These are phyloP conservation scores for Syzygium grande DNA, from an alignment of 345 rosid genomes.

Conservation along the genomic window DNA sequence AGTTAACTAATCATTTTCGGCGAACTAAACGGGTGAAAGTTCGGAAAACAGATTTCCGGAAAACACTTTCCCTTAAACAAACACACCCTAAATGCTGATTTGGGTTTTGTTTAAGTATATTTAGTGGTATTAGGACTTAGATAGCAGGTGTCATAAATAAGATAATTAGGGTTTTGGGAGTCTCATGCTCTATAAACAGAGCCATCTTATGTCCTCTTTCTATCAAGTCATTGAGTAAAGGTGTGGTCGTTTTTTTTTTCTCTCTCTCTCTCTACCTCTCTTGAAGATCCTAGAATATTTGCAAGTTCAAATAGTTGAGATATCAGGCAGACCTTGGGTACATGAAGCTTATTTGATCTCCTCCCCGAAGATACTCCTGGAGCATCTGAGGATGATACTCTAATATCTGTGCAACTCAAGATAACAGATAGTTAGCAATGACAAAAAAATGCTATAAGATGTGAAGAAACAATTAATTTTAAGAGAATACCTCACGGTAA, in stretches of 20 bases:
- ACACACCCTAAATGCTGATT: not conserved
- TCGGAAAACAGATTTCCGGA: too few species aligned
- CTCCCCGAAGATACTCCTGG: conserved; percentile 88
- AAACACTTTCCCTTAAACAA: too few species aligned
- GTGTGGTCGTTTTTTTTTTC: not conserved
- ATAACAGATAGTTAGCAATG: not conserved
- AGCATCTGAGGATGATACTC: conserved; percentile 99
- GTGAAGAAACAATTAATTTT: not conserved
- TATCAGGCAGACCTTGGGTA: conserved; percentile 66
- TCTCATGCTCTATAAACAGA: not conserved
- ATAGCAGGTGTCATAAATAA: not conserved
- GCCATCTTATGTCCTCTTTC: not conserved
- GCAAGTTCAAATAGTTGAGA: not conserved
- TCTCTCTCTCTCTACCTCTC: not conserved
- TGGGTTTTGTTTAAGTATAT: not conserved
- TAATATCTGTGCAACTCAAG: conserved; percentile 49
- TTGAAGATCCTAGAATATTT: not conserved
- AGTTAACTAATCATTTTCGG: too few species aligned
- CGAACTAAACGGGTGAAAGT: too few species aligned
- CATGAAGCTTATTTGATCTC: conserved; percentile 94
- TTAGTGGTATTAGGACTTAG: not conserved
- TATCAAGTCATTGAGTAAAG: not conserved
- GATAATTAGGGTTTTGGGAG: not conserved
- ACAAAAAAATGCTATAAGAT: not conserved
- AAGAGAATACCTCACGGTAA: conserved; percentile 72